Percentiles rank a stretch among this genome's conserved stretches.
These are phyloP conservation scores for Lachancea waltii DNA, from an alignment of 805 yeast genomes.

Conservation along the genomic window DNA sequence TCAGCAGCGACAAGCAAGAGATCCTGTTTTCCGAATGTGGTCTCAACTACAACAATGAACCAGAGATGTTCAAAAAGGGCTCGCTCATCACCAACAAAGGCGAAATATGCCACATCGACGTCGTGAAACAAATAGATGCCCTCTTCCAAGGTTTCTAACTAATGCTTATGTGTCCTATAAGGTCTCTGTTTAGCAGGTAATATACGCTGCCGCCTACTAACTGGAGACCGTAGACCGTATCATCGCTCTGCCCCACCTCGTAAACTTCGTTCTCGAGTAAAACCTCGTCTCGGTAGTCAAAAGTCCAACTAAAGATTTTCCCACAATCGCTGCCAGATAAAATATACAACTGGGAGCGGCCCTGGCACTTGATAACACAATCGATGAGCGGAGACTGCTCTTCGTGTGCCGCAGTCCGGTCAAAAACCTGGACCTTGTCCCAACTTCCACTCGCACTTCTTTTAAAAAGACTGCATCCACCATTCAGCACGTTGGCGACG, in stretches of 20 bases:
- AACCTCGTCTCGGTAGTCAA: constrained; percentile 11
- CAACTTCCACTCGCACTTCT: constrained; percentile 18
- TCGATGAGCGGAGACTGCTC: constrained; percentile 14
- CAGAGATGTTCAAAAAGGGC: constrained; percentile 84
- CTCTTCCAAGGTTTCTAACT: constrained; percentile 29
- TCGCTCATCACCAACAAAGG: constrained; percentile 49
- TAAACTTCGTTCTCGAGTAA: constrained; percentile 5
- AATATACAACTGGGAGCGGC: constrained; percentile 7
- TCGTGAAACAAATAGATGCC: constrained; percentile 34
- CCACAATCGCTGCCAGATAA: constrained; percentile 21
- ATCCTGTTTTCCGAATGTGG: constrained; percentile 70
- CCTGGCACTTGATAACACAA: constrained; percentile 11
- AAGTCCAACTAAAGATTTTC: constrained; percentile 15
- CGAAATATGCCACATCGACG: constrained; percentile 37
- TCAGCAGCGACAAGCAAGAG: constrained; percentile 83
- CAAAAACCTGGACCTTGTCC: constrained; percentile 13
- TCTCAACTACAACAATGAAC: constrained; percentile 86
- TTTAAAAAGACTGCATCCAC: constrained; percentile 19
- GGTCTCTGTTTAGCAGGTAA: constrained; percentile 11
- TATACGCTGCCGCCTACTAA: constrained; percentile 6
- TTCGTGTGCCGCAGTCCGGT: constrained; percentile 1
- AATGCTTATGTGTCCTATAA: constrained; percentile 5
- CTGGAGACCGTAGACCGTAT: constrained; percentile 10
- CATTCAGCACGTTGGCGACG: constrained; percentile 14
- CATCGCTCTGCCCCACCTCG: constrained; percentile 5